Evolutionary conservation across 805 yeast species (phyloP).

Genomic region (Saturnispora zaruensis): DNA sequence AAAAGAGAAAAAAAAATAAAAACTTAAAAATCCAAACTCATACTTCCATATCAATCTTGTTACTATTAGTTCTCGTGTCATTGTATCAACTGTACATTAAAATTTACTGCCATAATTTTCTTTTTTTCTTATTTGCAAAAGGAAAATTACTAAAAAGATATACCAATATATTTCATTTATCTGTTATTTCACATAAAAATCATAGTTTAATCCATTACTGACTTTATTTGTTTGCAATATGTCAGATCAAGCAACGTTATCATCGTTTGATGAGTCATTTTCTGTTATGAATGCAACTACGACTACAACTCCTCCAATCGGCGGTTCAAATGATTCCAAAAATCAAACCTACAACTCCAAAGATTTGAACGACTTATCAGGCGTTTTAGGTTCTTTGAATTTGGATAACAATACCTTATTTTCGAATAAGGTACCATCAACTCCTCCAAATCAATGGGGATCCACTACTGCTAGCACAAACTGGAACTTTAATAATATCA

Average conservation of each 20-base stretch:
- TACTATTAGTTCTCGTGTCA: constrained; percentile 8
- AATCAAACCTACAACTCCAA: constrained; percentile 12
- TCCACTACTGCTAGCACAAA: constrained; percentile 11
- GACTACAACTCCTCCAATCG: constrained; percentile 27
- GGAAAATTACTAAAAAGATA: background rate
- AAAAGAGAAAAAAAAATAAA: background rate
- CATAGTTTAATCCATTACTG: background rate
- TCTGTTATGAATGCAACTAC: constrained; percentile 19
- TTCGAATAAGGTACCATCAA: constrained; percentile 20
- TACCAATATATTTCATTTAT: background rate
- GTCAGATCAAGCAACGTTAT: constrained; percentile 31
- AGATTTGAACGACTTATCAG: constrained; percentile 35
- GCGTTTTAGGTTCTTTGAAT: constrained; percentile 39
- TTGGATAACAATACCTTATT: constrained; percentile 27
- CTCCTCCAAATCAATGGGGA: constrained; percentile 21
- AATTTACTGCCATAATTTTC: background rate
- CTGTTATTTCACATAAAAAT: background rate
- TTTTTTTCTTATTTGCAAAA: background rate
- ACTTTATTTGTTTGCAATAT: constrained; percentile 11
- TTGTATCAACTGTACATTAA: constrained; percentile 9
- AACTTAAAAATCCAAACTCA: background rate
- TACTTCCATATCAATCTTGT: constrained; percentile 1
- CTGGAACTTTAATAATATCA: constrained; percentile 13
- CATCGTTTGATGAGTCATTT: constrained; percentile 26
- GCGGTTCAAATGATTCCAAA: constrained; percentile 16